These are phyloP conservation scores for Friedmanniomyces simplex DNA, from an alignment of 495 filamentous ascomycete species.

Conservation along the genomic window DNA sequence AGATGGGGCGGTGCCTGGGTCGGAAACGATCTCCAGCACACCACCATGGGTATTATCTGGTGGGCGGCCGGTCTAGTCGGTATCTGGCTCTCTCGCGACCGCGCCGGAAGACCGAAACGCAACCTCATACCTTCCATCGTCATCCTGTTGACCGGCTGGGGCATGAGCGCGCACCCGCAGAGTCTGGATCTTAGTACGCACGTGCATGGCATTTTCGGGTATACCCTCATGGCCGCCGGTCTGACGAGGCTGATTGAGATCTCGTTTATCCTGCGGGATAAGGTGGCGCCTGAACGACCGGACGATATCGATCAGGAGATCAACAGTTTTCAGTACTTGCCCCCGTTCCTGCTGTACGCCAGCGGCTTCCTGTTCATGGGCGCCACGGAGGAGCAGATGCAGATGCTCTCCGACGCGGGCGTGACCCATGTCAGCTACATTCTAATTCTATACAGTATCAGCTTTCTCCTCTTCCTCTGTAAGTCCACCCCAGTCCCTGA, in stretches of 20 bases:
- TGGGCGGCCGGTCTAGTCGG: slow-evolving; percentile 88
- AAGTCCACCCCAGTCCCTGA: slow-evolving; percentile 26
- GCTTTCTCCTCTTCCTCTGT: slow-evolving; percentile 84
- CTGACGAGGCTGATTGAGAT: slow-evolving; percentile 80
- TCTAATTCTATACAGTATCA: slow-evolving; percentile 78
- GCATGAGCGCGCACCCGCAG: slow-evolving; percentile 85
- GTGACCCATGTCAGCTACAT: slow-evolving; percentile 87
- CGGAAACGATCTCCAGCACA: slow-evolving; percentile 94
- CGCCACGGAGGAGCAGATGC: slow-evolving; percentile 93
- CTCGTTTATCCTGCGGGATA: slow-evolving; percentile 72
- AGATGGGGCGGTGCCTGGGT: slow-evolving; percentile 85
- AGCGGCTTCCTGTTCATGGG: slow-evolving; percentile 97
- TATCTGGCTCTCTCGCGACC: slow-evolving; percentile 77
- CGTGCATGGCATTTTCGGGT: slow-evolving; percentile 88
- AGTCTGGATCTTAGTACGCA: slow-evolving; percentile 69
- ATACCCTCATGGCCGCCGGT: slow-evolving; percentile 88
- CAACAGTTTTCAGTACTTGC: slow-evolving; percentile 86
- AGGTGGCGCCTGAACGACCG: slow-evolving; percentile 38
- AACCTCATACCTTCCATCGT: slow-evolving; percentile 90
- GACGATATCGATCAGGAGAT: slow-evolving; percentile 45
- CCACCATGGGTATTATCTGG: slow-evolving; percentile 95
- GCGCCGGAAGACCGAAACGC: slow-evolving; percentile 75
- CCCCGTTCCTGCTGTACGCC: slow-evolving; percentile 82
- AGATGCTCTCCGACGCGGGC: slow-evolving; percentile 54
- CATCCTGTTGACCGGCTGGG: slow-evolving; percentile 87